A percentile compares a stretch with the other conserved stretches of the same genome.
These are phyloP conservation scores for Neurospora sp. DNA, from an alignment of 495 filamentous ascomycete genomes.

Conservation along the genomic window DNA sequence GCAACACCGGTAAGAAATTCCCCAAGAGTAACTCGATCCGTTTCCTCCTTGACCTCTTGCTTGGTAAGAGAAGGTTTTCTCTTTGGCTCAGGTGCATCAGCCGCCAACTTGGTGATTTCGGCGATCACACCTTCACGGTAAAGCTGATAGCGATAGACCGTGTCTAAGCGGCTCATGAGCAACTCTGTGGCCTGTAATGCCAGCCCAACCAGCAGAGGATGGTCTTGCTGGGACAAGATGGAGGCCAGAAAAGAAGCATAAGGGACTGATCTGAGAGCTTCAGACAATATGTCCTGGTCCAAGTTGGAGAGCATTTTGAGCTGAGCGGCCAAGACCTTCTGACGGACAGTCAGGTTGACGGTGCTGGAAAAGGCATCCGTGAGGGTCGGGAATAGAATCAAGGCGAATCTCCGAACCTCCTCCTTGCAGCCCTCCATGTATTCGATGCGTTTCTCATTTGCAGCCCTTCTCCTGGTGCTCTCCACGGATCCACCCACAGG, in stretches of 20 bases:
- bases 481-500: constrained; percentile 25
- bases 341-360: constrained; percentile 93
- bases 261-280: constrained; percentile 79
- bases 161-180: constrained; percentile 68
- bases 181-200: constrained; percentile 85
- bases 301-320: constrained; percentile 98
- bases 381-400: constrained; percentile 91
- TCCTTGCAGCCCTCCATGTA: constrained; percentile 70
- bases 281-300: constrained; percentile 70
- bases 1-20: background rate
- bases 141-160: constrained; percentile 91
- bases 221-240: constrained; percentile 93
- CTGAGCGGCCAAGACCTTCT: constrained; percentile 90
- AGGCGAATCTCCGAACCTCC: constrained; percentile 82
- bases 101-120: constrained; percentile 73
- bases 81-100: constrained; percentile 27
- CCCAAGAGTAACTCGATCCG: background rate
- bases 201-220: constrained; percentile 73
- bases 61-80: constrained; percentile 11
- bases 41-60: constrained; percentile 14
- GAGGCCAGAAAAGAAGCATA: constrained; percentile 97
- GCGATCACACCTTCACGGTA: constrained; percentile 95
- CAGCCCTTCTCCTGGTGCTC: constrained; percentile 44
- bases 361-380: constrained; percentile 98
- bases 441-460: constrained; percentile 68